Evolutionary conservation across 176 grass and related monocot species (phyloP).

Genomic region (Ensete ventricosum): DNA sequence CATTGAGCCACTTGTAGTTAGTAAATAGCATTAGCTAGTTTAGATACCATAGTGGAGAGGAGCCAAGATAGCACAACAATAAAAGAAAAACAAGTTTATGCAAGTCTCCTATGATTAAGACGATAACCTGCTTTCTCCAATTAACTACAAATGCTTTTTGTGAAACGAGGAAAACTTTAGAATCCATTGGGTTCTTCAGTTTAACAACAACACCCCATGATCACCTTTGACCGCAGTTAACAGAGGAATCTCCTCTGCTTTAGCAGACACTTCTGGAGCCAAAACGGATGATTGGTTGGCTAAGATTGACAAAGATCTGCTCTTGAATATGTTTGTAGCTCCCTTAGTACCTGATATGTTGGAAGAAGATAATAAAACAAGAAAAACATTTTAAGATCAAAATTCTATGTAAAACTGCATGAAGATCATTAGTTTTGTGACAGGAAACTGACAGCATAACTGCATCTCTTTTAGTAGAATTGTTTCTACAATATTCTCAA

Average conservation of each 20-base stretch:
- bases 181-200: constrained; percentile 4
- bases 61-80: background rate
- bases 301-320: background rate
- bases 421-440: background rate
- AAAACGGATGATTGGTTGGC: background rate
- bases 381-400: background rate
- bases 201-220: constrained; percentile 9
- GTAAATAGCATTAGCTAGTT: background rate
- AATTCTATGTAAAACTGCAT: background rate
- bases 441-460: background rate
- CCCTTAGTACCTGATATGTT: background rate
- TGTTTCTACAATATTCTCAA: background rate
- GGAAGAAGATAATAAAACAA: background rate
- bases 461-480: background rate
- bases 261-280: background rate
- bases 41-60: no score
- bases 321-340: background rate
- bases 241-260: background rate
- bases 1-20: background rate
- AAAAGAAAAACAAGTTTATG: background rate
- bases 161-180: background rate
- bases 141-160: background rate
- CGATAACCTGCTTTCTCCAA: constrained; percentile 2
- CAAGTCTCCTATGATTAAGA: background rate
- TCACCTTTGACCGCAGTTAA: constrained; percentile 4